Evolutionary conservation across 164 flowering plant species (phyloP).

Genomic region (Berberis thunbergii): DNA sequence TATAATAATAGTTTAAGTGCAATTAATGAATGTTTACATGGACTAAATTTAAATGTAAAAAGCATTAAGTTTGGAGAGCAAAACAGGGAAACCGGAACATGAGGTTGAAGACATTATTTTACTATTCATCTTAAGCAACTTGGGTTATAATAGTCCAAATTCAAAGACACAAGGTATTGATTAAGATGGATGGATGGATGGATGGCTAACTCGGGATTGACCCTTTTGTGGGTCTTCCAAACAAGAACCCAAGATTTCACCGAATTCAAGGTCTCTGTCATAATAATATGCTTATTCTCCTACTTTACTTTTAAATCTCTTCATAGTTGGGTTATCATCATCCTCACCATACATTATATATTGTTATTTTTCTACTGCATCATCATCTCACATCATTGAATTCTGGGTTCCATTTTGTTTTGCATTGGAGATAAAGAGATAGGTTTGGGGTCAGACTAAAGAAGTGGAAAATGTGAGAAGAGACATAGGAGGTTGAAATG

Average conservation of each 20-base stretch:
- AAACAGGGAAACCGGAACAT: too few species aligned
- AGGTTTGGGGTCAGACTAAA: constrained; percentile 1
- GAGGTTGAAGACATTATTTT: too few species aligned
- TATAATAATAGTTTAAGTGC: too few species aligned
- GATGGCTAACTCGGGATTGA: constrained; percentile 36
- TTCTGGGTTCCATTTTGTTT: constrained; percentile 4
- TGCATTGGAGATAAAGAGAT: constrained; percentile 3
- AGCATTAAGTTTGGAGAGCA: too few species aligned
- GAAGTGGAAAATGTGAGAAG: not conserved
- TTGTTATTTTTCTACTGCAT: not conserved
- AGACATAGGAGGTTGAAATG: not conserved
- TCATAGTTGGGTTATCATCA: constrained; percentile 15
- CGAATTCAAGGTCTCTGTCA: constrained; percentile 82
- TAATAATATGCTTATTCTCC: constrained; percentile 45
- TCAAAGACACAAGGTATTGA: not conserved
- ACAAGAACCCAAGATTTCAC: constrained; percentile 59
- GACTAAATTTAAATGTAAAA: too few species aligned
- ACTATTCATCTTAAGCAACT: too few species aligned
- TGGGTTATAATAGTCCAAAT: too few species aligned
- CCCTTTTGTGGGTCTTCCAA: constrained; percentile 75
- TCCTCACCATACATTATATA: constrained; percentile 9
- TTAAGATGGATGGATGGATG: not conserved
- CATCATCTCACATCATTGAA: constrained; percentile 11
- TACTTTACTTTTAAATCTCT: constrained; percentile 23
- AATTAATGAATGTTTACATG: too few species aligned